Evolutionary conservation across 2,329 filamentous ascomycete genomes (phyloP), one percentile per base, ranked within the genome.

Genomic region (Penicillium occitanis): DNA sequence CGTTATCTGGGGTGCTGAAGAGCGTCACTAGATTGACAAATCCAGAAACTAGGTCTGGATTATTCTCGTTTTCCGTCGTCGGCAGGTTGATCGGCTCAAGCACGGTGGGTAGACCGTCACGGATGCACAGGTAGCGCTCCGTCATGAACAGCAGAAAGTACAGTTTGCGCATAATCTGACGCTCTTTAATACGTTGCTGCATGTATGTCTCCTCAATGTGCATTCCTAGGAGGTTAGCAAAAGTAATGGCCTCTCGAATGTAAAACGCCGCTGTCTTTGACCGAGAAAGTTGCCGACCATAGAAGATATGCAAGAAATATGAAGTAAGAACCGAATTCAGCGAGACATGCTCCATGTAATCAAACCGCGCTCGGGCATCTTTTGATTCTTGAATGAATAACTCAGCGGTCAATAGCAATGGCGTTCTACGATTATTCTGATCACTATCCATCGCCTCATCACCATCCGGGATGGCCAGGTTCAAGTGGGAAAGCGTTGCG

Each of bases 71-170:
- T 55, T 55, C 51, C 22, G 30, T 14, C 14, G 25, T 30, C 30
- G 51, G 51, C 28, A 55, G 30, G 3, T 3, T 22, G 30, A 55
- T 55, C 51, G 51, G 22, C n/a, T 55, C 51, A n/a, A 55, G 19
- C 5, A 55, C 51, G 2, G 51, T 55, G 28, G 51, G 51, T 28
- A 55, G 51, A 25, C 51, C 51, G 28, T 55, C n/a, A 22, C 28
- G 25, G n/a, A 55, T 55, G 51, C 51, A 55, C 10, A 55, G 25
- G 8, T 55, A 55, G 14, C 51, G 22, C 30, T 55, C 51, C 14
- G 51, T 55, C 51, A 55, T 55, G 51, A 55, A 55, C 25, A 55
- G 51, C 13, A 55, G 51, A 55, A 55, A 55, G 19, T 55, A 55
- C 17, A 55, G 51, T 11, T 55, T 55, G 8, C 51, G 51, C 51